phyloP scores from a whole-genome alignment of 1,284 basidiomycete genomes.

The Papiliotrema nemorosa region DNA sequence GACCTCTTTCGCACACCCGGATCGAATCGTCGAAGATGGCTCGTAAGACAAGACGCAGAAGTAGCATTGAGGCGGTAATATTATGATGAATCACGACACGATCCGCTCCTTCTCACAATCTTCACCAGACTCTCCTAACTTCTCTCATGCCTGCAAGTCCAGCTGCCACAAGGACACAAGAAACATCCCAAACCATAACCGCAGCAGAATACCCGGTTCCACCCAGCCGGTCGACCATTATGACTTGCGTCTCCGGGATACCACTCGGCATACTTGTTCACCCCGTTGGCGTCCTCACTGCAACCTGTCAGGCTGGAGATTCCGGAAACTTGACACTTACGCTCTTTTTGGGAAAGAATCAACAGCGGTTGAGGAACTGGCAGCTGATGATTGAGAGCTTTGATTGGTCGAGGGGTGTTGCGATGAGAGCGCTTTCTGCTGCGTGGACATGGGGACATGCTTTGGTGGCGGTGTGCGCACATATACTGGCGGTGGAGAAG shows the following conservation, averaged over 20 bases:
- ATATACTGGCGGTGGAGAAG: conserved; percentile 10
- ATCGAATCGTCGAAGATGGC: background rate
- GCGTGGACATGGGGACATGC: conserved; percentile 1
- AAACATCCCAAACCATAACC: conserved; percentile 35
- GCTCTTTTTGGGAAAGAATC: background rate
- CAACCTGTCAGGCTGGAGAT: background rate
- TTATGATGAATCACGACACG: no score
- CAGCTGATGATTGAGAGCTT: background rate
- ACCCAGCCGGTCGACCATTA: conserved; percentile 29
- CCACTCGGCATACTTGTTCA: conserved; percentile 23
- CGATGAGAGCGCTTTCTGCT: background rate
- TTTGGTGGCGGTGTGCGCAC: conserved; percentile 3
- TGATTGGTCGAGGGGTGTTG: no score
- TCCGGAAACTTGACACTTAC: no score
- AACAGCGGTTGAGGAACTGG: conserved; percentile 1
- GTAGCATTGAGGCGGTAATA: no score
- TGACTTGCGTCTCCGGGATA: conserved; percentile 31
- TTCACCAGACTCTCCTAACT: no score
- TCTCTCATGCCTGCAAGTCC: conserved; percentile 30
- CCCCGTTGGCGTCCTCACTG: background rate
- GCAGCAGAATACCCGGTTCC: conserved; percentile 34
- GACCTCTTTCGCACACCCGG: background rate
- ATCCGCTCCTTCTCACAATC: background rate
- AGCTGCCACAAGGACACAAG: conserved; percentile 32
- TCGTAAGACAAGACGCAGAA: background rate